Base-by-base conservation (phyloP, 192 early-diverging fungal species). In the Martensiomyces pterosporus region DNA sequence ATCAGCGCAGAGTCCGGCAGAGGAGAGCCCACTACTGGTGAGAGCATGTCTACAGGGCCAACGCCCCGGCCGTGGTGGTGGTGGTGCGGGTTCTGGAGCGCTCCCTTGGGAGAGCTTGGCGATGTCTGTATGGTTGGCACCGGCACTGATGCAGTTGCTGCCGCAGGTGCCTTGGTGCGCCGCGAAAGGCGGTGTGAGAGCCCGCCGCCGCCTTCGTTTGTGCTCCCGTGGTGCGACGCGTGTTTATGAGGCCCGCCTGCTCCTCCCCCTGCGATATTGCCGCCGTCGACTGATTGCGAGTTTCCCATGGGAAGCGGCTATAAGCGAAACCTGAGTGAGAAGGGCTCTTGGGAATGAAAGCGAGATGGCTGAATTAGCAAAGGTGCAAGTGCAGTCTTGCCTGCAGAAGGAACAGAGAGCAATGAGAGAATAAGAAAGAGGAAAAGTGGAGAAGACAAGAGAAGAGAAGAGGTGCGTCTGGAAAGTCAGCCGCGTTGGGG, bases 301-400 rank as follows among this genome's bases (percentile, higher is more conserved):
- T 75, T 75, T 24, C 72, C 72, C 72, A 75, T 75, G 39, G 39
- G n/a, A n/a, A n/a, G n/a, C n/a, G n/a, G n/a, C n/a, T n/a, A n/a
- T n/a, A n/a, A n/a, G n/a, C 24, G 13, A 35, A 29, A 19, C 25
- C 9, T 14, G 10, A 22, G 39, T 24, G 35, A 37, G 35, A 10
- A 33, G 35, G n/a, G 15, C 13, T 26, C 3, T 24, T 21, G 21
- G 24, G 47, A 52, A 32, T 22, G 10, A 23, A 46, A 35, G 16
- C 6, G 34, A 15, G 8, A 36, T 37, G 32, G 9, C 15, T 14
- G 36, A n/a, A 48, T 17, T 36, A 54, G 24, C 12, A 48, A 48
- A 32, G 37, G 18, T 9, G 9, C 6, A 45, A 8, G 10, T 2
- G 27, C 12, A 3, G 21, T 38, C 24, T 24, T 37, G 16, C 35